Evolutionary conservation across 164 flowering plant species (phyloP).

Genomic region (Pachysandra terminalis): DNA sequence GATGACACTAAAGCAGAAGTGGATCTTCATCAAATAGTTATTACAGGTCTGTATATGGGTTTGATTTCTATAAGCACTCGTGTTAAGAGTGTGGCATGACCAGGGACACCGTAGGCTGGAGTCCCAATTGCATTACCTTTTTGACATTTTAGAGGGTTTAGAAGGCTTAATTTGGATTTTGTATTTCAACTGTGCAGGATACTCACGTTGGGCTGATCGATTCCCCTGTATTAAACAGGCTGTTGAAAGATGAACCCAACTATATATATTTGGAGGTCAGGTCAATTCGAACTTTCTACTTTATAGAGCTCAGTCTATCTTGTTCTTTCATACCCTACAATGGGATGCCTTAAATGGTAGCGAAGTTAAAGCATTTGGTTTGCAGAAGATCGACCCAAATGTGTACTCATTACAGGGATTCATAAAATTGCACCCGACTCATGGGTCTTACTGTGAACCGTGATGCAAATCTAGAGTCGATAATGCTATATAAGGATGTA

Average conservation of each 20-base stretch:
- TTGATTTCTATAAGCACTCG: background rate
- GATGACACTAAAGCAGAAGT: constrained; percentile 27
- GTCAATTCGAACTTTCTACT: no score
- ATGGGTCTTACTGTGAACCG: no score
- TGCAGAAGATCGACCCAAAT: no score
- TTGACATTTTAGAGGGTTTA: background rate
- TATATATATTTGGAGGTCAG: no score
- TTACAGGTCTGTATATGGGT: constrained; percentile 35
- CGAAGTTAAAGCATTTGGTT: no score
- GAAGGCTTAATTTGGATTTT: background rate
- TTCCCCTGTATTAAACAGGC: constrained; percentile 53
- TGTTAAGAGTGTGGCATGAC: background rate
- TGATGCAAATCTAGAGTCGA: no score
- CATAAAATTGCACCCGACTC: no score
- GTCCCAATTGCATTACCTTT: background rate
- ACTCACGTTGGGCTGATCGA: constrained; percentile 60
- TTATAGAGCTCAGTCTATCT: no score
- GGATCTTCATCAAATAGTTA: constrained; percentile 65
- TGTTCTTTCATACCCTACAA: no score
- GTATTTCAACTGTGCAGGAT: constrained; percentile 37
- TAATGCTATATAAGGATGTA: no score
- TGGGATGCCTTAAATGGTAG: no score
- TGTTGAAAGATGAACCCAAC: constrained; percentile 28
- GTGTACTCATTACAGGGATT: no score
- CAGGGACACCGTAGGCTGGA: background rate